Evolutionary conservation across 257 asterid species (phyloP).

Genomic region (Orobanche coerulescens): DNA sequence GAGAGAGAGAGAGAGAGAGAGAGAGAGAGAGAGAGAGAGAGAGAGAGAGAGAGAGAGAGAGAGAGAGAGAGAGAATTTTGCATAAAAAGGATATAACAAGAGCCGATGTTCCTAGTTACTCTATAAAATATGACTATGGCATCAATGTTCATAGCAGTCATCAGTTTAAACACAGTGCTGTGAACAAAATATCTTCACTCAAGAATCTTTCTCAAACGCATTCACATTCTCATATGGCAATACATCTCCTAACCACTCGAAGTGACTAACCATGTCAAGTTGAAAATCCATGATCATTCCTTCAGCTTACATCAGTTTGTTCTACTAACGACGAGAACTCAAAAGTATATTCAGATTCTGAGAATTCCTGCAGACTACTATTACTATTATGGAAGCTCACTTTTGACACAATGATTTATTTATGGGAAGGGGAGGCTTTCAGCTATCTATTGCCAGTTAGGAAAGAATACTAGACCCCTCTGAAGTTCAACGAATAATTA

Average conservation of each 20-base stretch:
- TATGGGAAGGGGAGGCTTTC: background rate
- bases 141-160: too few relatives aligned
- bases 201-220: background rate
- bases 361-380: background rate
- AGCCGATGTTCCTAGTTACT: too few relatives aligned
- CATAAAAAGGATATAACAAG: too few relatives aligned
- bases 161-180: background rate
- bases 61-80: too few relatives aligned
- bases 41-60: too few relatives aligned
- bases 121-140: too few relatives aligned
- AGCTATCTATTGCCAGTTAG: too few relatives aligned
- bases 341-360: background rate
- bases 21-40: too few relatives aligned
- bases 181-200: background rate
- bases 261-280: background rate
- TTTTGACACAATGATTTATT: background rate
- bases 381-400: background rate
- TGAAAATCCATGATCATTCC: background rate
- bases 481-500: background rate
- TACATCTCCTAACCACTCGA: background rate
- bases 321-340: background rate
- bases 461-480: background rate
- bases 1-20: too few relatives aligned
- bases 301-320: background rate
- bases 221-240: background rate